Evolutionary conservation across 192 early-diverging fungal species (phyloP).

Genomic region (Backusella tarrabulga): DNA sequence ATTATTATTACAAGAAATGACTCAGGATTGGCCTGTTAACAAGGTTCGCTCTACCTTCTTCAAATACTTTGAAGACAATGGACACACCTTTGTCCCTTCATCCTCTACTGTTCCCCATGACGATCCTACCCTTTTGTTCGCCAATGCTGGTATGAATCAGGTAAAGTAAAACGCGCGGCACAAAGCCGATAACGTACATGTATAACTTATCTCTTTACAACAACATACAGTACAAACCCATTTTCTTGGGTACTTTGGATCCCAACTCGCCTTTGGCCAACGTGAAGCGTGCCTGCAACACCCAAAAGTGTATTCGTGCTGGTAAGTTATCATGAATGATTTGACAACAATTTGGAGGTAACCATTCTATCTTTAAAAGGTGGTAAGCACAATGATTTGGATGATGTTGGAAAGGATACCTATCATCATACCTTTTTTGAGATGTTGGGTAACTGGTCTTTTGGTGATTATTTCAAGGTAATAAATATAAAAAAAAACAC

Average conservation of each 20-base stretch:
- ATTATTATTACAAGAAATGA: background rate
- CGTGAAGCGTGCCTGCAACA: conserved; percentile 90
- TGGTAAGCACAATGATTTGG: conserved; percentile 99
- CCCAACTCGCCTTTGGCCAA: conserved; percentile 90
- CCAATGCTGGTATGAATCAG: conserved; percentile 98
- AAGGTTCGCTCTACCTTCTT: conserved; percentile 88
- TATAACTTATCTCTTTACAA: background rate
- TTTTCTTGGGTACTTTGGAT: conserved; percentile 94
- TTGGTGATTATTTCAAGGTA: conserved; percentile 98
- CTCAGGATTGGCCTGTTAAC: conserved; percentile 66
- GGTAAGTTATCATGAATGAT: conserved; percentile 50
- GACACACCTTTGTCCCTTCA: conserved; percentile 79
- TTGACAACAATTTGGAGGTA: background rate
- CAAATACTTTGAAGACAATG: conserved; percentile 76
- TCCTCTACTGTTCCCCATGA: conserved; percentile 93
- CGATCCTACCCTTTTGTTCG: conserved; percentile 95
- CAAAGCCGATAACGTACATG: too few species aligned
- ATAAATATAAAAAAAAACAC: background rate
- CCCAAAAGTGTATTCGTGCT: conserved; percentile 98
- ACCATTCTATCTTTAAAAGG: conserved; percentile 35
- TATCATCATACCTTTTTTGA: conserved; percentile 99
- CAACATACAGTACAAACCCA: conserved; percentile 80
- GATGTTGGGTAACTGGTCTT: conserved; percentile 99
- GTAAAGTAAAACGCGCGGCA: conserved; percentile 25
- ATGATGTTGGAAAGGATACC: conserved; percentile 96